Conservation (phyloP, 2,329 filamentous ascomycete species). For the Cladobotryum mycophilum region DNA sequence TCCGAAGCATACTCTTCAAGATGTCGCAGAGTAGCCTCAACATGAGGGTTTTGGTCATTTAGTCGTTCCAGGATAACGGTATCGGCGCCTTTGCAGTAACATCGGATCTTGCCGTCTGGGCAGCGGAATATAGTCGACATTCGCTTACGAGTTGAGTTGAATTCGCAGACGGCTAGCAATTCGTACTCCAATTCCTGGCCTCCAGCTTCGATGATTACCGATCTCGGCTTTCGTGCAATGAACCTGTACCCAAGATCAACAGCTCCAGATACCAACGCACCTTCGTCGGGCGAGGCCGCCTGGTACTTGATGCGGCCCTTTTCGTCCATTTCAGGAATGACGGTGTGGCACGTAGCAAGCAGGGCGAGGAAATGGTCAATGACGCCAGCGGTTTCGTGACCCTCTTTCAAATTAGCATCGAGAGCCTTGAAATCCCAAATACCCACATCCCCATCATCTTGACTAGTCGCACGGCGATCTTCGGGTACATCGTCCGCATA, state of each 20-base stretch:
- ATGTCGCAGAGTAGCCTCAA: constrained; percentile 85
- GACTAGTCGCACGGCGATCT: constrained; percentile 72
- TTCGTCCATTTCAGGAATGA: constrained; percentile 84
- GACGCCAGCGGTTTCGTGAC: constrained; percentile 42
- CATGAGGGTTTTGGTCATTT: constrained; percentile 73
- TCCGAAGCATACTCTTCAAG: constrained; percentile 98
- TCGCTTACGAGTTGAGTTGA: constrained; percentile 87
- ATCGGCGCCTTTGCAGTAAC: constrained; percentile 95
- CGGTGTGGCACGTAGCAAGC: constrained; percentile 88
- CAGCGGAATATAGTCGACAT: constrained; percentile 98
- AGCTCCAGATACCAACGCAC: constrained; percentile 90
- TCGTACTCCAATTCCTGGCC: constrained; percentile 77
- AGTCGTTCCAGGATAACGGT: constrained; percentile 95
- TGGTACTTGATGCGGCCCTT: constrained; percentile 92
- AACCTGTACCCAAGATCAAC: constrained; percentile 82
- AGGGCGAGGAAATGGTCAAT: constrained; percentile 81
- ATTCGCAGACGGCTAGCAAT: constrained; percentile 93
- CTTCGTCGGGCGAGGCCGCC: constrained; percentile 93
- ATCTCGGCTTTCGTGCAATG: constrained; percentile 78
- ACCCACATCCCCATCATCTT: constrained; percentile 75
- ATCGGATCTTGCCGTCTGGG: constrained; percentile 87
- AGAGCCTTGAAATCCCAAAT: constrained; percentile 80
- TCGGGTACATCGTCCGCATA: constrained; percentile 91
- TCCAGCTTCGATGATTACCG: constrained; percentile 74
- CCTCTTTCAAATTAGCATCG: constrained; percentile 57